Conservation (phyloP, 495 filamentous ascomycete species). For the Aspergillus bridgeri region DNA sequence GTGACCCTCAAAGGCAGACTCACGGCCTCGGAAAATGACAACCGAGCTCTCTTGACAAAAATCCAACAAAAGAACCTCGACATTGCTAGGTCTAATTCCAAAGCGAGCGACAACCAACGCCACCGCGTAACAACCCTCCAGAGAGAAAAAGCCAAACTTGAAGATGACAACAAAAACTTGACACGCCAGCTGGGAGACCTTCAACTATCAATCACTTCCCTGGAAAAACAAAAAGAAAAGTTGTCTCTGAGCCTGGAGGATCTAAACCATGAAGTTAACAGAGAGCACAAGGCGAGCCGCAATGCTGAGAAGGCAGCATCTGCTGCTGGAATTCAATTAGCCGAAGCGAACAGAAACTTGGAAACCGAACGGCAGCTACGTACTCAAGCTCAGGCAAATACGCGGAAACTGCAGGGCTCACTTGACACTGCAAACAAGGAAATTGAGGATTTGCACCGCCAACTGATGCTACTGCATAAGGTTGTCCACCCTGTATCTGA, state of each 20-base stretch:
- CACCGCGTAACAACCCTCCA: slow-evolving; percentile 73
- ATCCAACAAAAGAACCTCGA: slow-evolving; percentile 97
- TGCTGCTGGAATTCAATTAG: slow-evolving; percentile 73
- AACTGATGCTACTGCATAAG: slow-evolving; percentile 77
- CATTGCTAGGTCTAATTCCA: slow-evolving; percentile 85
- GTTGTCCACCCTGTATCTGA: slow-evolving; percentile 76
- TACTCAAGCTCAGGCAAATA: slow-evolving; percentile 80
- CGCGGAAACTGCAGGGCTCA: slow-evolving; percentile 70
- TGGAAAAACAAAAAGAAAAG: slow-evolving; percentile 97
- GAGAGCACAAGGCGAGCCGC: slow-evolving; percentile 86
- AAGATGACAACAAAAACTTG: slow-evolving; percentile 79
- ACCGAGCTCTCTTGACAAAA: slow-evolving; percentile 91
- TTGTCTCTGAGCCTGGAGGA: slow-evolving; percentile 85
- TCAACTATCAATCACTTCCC: slow-evolving; percentile 75
- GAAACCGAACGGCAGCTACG: slow-evolving; percentile 88
- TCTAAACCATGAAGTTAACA: slow-evolving; percentile 85
- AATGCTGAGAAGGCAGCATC: slow-evolving; percentile 92
- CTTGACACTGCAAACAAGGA: slow-evolving; percentile 77
- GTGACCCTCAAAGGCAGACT: slow-evolving; percentile 88
- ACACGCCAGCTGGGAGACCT: slow-evolving; percentile 83
- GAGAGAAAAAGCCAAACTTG: slow-evolving; percentile 77
- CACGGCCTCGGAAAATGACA: slow-evolving; percentile 93
- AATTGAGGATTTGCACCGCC: slow-evolving; percentile 70
- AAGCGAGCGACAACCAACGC: slow-evolving; percentile 79
- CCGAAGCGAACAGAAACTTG: slow-evolving; percentile 82